Percentiles rank a stretch among this genome's conserved stretches.
Evolutionary conservation across 805 yeast genomes (phyloP).

Genomic region (Jamesozyma jinghongensis): DNA sequence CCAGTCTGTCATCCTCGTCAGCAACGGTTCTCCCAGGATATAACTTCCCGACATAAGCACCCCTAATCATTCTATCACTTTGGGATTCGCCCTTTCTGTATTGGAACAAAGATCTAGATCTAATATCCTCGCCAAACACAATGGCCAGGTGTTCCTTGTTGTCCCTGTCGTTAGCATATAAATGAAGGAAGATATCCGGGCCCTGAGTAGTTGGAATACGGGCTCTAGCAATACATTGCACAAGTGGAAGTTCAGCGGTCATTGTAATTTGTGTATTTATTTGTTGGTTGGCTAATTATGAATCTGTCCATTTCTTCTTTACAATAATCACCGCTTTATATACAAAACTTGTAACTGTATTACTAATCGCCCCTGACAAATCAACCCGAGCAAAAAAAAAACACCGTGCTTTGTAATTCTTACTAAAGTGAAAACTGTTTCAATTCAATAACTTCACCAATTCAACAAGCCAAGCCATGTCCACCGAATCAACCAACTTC

Average conservation of each 20-base stretch:
- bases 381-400: too few relatives aligned
- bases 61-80: slow-evolving; percentile 94
- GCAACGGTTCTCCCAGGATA: slow-evolving; percentile 78
- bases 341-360: too few relatives aligned
- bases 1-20: slow-evolving; percentile 45
- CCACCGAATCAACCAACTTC: too few relatives aligned
- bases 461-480: too few relatives aligned
- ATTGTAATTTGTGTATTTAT: too few relatives aligned
- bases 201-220: slow-evolving; percentile 95
- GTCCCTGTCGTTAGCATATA: slow-evolving; percentile 80
- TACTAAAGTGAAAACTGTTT: too few relatives aligned
- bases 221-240: slow-evolving; percentile 86
- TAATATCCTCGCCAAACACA: slow-evolving; percentile 87
- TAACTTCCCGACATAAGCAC: slow-evolving; percentile 87
- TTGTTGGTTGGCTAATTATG: not conserved
- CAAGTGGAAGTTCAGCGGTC: slow-evolving; percentile 48
- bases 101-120: slow-evolving; percentile 64
- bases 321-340: not conserved
- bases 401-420: too few relatives aligned
- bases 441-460: too few relatives aligned
- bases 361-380: too few relatives aligned
- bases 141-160: slow-evolving; percentile 93
- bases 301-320: not conserved
- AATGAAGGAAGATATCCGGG: slow-evolving; percentile 84
- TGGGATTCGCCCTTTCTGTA: slow-evolving; percentile 65